Percentiles rank a stretch among this genome's conserved stretches.
These are phyloP conservation scores for Candida railenensis DNA, from an alignment of 805 yeast species.

Conservation along the genomic window DNA sequence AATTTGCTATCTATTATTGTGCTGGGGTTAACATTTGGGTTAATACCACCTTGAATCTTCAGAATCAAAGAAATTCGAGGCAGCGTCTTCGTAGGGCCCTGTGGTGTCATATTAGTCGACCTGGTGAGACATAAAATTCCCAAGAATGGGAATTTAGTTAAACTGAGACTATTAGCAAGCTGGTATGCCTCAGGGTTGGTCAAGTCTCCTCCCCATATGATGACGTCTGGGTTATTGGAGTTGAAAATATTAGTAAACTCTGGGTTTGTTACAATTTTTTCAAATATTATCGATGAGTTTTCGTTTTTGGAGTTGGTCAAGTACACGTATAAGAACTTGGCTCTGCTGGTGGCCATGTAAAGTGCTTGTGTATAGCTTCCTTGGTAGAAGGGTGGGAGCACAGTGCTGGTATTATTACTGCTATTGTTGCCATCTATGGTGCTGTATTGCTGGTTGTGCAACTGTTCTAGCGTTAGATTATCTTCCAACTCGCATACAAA, in stretches of 20 bases:
- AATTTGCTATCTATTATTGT: conserved; percentile 38
- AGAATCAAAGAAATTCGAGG: conserved; percentile 62
- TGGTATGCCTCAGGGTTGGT: conserved; percentile 82
- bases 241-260: conserved; percentile 36
- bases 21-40: conserved; percentile 36
- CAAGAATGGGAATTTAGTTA: conserved; percentile 76
- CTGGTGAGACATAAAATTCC: conserved; percentile 74
- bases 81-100: conserved; percentile 50
- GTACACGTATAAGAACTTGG: conserved; percentile 70
- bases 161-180: conserved; percentile 70
- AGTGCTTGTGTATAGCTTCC: conserved; percentile 84
- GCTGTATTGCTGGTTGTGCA: not conserved
- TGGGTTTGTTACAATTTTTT: conserved; percentile 52
- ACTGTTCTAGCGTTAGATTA: conserved; percentile 24
- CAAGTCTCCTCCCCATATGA: conserved; percentile 88
- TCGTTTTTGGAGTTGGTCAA: conserved; percentile 74
- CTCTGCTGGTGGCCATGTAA: conserved; percentile 64
- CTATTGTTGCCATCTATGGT: conserved; percentile 2
- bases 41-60: conserved; percentile 61
- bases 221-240: conserved; percentile 34
- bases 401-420: not conserved
- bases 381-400: conserved; percentile 50
- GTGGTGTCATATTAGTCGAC: conserved; percentile 50
- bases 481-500: conserved; percentile 56
- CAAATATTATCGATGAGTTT: conserved; percentile 51